These are phyloP conservation scores for Leptosphaerulina australis DNA, from an alignment of 2,329 filamentous ascomycete species.

Conservation along the genomic window DNA sequence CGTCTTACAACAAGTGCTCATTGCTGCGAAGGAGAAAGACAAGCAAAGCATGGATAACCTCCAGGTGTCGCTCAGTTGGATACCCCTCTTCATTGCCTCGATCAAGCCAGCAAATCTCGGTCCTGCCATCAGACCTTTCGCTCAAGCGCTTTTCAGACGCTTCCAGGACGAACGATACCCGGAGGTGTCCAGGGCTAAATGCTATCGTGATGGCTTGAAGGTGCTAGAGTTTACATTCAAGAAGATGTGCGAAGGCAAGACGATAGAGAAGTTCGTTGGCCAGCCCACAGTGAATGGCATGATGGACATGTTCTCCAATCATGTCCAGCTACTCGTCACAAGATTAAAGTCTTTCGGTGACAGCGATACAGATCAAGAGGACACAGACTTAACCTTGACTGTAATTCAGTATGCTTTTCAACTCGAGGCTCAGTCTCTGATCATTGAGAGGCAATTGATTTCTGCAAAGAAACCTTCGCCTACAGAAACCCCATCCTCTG, in stretches of 20 bases:
- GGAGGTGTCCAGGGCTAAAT: conserved; percentile 64
- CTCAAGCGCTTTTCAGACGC: conserved; percentile 73
- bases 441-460: conserved; percentile 71
- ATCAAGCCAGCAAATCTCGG: conserved; percentile 76
- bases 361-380: conserved; percentile 35
- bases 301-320: conserved; percentile 68
- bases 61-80: conserved; percentile 74
- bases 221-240: conserved; percentile 45
- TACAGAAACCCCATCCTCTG: conserved; percentile 71
- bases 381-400: conserved; percentile 60
- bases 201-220: conserved; percentile 64
- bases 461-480: conserved; percentile 64
- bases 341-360: conserved; percentile 39
- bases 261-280: conserved; percentile 46
- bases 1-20: conserved; percentile 66
- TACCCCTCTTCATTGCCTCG: conserved; percentile 76
- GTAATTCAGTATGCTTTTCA: conserved; percentile 71
- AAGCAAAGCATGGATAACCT: conserved; percentile 65
- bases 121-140: conserved; percentile 79
- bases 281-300: conserved; percentile 59
- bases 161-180: conserved; percentile 64
- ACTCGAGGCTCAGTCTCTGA: conserved; percentile 73
- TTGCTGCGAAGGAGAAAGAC: conserved; percentile 49
- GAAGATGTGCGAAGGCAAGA: conserved; percentile 43
- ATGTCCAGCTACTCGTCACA: conserved; percentile 53